These are phyloP conservation scores for Candida endomychidarum DNA, from an alignment of 805 yeast species.

Conservation along the genomic window DNA sequence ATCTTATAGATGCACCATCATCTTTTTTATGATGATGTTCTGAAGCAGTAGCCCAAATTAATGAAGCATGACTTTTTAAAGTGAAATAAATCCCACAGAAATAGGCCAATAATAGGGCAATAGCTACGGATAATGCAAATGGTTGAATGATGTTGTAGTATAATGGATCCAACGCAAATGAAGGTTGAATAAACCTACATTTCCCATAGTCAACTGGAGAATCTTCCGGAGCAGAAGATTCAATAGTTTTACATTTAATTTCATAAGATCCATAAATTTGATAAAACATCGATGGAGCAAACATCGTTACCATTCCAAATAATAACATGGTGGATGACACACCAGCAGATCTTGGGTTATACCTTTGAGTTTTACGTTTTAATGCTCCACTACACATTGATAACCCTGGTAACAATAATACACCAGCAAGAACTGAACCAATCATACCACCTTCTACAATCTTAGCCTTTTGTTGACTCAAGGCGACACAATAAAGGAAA, in stretches of 20 bases:
- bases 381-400: constrained; percentile 98
- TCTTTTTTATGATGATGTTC: constrained; percentile 30
- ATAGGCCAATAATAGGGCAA: constrained; percentile 79
- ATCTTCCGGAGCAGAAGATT: neutral
- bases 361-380: constrained; percentile 87
- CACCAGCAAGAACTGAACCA: constrained; percentile 92
- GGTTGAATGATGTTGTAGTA: constrained; percentile 76
- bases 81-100: constrained; percentile 90
- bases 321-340: constrained; percentile 94
- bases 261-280: constrained; percentile 89
- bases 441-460: constrained; percentile 95
- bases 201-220: constrained; percentile 51
- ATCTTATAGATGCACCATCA: constrained; percentile 21
- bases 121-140: constrained; percentile 75
- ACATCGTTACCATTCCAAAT: constrained; percentile 85
- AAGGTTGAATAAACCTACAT: constrained; percentile 79
- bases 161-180: constrained; percentile 64
- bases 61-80: constrained; percentile 90
- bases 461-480: constrained; percentile 78
- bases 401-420: constrained; percentile 84
- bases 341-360: constrained; percentile 95
- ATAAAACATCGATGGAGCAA: constrained; percentile 88
- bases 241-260: constrained; percentile 65
- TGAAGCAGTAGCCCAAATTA: constrained; percentile 77
- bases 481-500: constrained; percentile 87